These are phyloP conservation scores for Yamadazyma sp. DNA, from an alignment of 805 yeast species.

Conservation along the genomic window DNA sequence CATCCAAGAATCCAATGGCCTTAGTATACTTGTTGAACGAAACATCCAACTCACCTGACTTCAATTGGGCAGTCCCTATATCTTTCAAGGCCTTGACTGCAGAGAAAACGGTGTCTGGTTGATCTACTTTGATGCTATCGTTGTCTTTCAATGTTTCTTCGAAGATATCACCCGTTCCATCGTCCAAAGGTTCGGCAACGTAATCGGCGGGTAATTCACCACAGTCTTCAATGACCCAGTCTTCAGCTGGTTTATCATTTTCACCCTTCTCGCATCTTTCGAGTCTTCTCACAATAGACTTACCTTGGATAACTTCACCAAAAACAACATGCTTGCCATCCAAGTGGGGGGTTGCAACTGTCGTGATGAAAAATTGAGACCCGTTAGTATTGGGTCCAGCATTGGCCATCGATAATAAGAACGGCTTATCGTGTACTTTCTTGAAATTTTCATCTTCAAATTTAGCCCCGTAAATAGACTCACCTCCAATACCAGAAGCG, in stretches of 20 bases:
- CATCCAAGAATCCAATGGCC: conserved; percentile 66
- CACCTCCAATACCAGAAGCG: conserved; percentile 45
- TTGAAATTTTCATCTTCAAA: conserved; percentile 91
- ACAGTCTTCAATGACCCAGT: conserved; percentile 72
- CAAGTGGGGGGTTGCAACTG: conserved; percentile 89
- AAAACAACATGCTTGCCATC: conserved; percentile 97
- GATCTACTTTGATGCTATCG: conserved; percentile 54
- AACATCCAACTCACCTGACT: conserved; percentile 53
- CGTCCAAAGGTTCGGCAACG: conserved; percentile 54
- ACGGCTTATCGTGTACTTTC: conserved; percentile 77
- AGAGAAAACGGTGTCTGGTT: conserved; percentile 64
- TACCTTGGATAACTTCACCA: conserved; percentile 83
- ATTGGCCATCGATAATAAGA: conserved; percentile 92
- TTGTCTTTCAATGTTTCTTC: conserved; percentile 79
- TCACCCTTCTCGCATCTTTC: conserved; percentile 68
- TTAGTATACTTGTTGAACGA: conserved; percentile 73
- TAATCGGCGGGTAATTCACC: conserved; percentile 72
- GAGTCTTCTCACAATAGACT: conserved; percentile 71
- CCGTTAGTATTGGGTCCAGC: conserved; percentile 96
- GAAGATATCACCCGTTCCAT: conserved; percentile 82
- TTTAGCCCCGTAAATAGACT: conserved; percentile 46
- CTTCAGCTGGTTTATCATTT: conserved; percentile 68
- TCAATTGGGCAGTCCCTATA: conserved; percentile 75
- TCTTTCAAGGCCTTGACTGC: conserved; percentile 69
- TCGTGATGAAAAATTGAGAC: conserved; percentile 91